A percentile compares a stretch with the other conserved stretches of the same genome.
phyloP scores from a whole-genome alignment of 176 grass and related monocot species.

The Triticum turgidum region DNA sequence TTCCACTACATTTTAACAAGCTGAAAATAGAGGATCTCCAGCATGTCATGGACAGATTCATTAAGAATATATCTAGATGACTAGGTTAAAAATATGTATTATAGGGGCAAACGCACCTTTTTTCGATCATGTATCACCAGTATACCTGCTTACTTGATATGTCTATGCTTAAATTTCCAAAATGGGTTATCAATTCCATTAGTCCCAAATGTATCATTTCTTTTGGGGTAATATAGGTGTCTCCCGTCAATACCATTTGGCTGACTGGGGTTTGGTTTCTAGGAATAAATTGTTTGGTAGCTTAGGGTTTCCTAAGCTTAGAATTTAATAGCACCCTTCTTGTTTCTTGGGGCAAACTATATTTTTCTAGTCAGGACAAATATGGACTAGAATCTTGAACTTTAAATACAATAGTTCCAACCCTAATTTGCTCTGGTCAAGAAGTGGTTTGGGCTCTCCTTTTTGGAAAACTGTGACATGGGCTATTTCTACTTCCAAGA shows the following conservation, averaged over 20 bases:
- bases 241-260: neutral
- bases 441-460: no score
- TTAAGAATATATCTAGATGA: neutral
- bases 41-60: no score
- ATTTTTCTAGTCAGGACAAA: no score
- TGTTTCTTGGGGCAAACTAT: no score
- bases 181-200: neutral
- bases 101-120: neutral
- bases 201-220: neutral
- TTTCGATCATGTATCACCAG: neutral
- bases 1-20: neutral
- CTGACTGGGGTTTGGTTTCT: neutral
- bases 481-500: no score
- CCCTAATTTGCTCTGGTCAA: no score
- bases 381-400: no score
- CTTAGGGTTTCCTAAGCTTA: neutral
- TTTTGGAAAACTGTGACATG: no score
- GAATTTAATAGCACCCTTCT: neutral
- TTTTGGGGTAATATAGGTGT: neutral
- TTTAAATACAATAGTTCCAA: no score
- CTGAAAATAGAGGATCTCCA: neutral
- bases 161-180: neutral
- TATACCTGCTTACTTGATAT: neutral
- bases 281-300: neutral
- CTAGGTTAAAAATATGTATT: neutral